Percentiles rank a stretch among this genome's conserved stretches.
phyloP scores from a whole-genome alignment of 2,329 filamentous ascomycete genomes.

The Podosphaera xanthii region DNA sequence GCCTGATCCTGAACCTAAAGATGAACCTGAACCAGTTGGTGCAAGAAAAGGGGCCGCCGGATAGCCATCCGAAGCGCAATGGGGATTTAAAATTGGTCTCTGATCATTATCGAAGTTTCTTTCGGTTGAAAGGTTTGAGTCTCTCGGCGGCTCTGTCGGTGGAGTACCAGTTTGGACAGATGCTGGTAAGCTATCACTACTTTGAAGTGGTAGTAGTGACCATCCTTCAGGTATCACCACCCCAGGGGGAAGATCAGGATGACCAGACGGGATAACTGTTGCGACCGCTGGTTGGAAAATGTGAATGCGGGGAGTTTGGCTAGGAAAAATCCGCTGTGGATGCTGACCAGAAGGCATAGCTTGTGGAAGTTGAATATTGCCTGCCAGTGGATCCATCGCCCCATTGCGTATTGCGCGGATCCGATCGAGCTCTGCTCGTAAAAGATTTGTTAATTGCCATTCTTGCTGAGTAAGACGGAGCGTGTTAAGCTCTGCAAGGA shows the following conservation, averaged over 20 bases:
- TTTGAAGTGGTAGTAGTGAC: constrained; percentile 38
- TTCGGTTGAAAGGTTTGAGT: too few relatives aligned
- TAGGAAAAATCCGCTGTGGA: constrained; percentile 1
- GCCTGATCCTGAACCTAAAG: not conserved
- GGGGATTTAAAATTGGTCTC: not conserved
- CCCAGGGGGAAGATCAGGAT: constrained; percentile 36
- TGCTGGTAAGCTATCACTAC: constrained; percentile 14
- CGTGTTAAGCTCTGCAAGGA: constrained; percentile 41
- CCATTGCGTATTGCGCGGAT: constrained; percentile 24
- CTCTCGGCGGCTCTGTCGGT: not conserved
- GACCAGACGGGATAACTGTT: constrained; percentile 33
- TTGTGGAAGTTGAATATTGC: constrained; percentile 12
- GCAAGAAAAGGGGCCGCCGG: not conserved
- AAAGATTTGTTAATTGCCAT: constrained; percentile 39
- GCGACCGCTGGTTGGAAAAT: constrained; percentile 18
- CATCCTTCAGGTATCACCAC: constrained; percentile 41
- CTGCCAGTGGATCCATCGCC: constrained; percentile 7
- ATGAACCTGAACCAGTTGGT: not conserved
- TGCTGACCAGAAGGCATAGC: constrained; percentile 2
- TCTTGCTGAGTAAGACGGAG: constrained; percentile 44
- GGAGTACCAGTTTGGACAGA: not conserved
- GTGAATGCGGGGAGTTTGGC: constrained; percentile 1
- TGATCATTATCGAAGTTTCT: not conserved
- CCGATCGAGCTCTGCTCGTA: constrained; percentile 44
- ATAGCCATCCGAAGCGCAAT: not conserved